Base-by-base conservation (phyloP, 2,329 filamentous ascomycete genomes). In the Sclerotinia spermophila region DNA sequence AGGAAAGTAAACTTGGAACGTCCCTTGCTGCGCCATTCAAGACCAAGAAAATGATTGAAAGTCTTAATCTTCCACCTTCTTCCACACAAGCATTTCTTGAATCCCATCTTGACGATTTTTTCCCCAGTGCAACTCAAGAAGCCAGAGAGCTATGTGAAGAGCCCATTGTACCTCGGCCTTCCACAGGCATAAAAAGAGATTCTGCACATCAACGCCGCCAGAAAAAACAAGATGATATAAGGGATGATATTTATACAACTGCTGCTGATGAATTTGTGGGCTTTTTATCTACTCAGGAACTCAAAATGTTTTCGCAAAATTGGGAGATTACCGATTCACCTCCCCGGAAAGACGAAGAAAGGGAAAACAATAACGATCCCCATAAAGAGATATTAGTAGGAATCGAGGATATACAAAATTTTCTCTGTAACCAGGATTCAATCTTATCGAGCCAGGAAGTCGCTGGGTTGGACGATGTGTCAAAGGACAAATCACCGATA, bases 81-180 rank as follows among this genome's bases (percentile, higher is more conserved):
- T 85, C 84, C 73, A 88, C 86, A 0, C 86, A 87, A 72, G 80
- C 82, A 13, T 86, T 88, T n/a, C 79, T 87, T 13, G 78, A 82
- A 42, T 75, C 77, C 55, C 81, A 86, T 71, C 75, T 85, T 11
- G 85, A 87, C 53, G 85, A 87, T 68, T 83, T 87, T 72, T 85
- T 87, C 59, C 86, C 86, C 0, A 85, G 83, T n/a, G 82, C 85
- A 0, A 87, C 85, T 0, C 87, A 89, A 74, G 84, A 87, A 76
- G 81, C 82, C 10, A 81, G 83, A 27, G 86, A 89, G 76, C 78
- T 89, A 4, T 76, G 81, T 2, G 83, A 84, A 44, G 81, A 84
- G 59, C 55, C 72, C 24, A 42, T 59, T 55, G 48, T 5, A 58
- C 21, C n/a, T 55, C 66, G 17, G 17, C 17, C 33, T 40, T 38